These are phyloP conservation scores for Exophiala sp. DNA, from an alignment of 2,329 filamentous ascomycete genomes.

Conservation along the genomic window DNA sequence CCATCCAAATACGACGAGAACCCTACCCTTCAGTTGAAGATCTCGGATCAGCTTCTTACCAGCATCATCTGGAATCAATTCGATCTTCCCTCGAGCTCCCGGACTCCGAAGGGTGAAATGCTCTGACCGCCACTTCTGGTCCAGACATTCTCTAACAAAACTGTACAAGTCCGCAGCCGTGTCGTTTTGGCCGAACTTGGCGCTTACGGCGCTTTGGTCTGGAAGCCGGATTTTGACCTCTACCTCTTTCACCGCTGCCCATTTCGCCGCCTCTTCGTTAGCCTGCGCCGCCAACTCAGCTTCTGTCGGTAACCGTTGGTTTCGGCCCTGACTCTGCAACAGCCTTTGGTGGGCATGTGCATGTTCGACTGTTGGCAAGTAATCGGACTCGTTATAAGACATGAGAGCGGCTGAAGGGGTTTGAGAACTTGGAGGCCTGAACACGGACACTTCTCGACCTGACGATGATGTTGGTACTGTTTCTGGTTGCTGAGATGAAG, in stretches of 20 bases:
- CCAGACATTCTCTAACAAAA: slow-evolving; percentile 66
- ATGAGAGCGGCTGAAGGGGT: slow-evolving; percentile 69
- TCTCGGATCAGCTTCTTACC: slow-evolving; percentile 57
- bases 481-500: slow-evolving; percentile 22
- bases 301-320: slow-evolving; percentile 75
- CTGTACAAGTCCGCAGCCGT: slow-evolving; percentile 67
- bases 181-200: slow-evolving; percentile 61
- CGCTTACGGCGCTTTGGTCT: slow-evolving; percentile 72
- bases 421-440: slow-evolving; percentile 63
- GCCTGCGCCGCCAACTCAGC: slow-evolving; percentile 69
- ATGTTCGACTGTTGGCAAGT: slow-evolving; percentile 74
- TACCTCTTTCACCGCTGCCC: slow-evolving; percentile 62
- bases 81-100: slow-evolving; percentile 43
- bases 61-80: slow-evolving; percentile 38
- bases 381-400: slow-evolving; percentile 66
- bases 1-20: slow-evolving; percentile 74
- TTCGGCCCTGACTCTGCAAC: slow-evolving; percentile 69
- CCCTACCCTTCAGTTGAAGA: slow-evolving; percentile 63
- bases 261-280: slow-evolving; percentile 57
- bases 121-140: slow-evolving; percentile 48
- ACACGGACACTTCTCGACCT: slow-evolving; percentile 60
- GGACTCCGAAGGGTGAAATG: slow-evolving; percentile 67
- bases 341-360: slow-evolving; percentile 72
- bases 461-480: slow-evolving; percentile 24
- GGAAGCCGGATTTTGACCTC: slow-evolving; percentile 79